Conservation (phyloP, 2,329 filamentous ascomycete species). For the Nigrospora oryzae region DNA sequence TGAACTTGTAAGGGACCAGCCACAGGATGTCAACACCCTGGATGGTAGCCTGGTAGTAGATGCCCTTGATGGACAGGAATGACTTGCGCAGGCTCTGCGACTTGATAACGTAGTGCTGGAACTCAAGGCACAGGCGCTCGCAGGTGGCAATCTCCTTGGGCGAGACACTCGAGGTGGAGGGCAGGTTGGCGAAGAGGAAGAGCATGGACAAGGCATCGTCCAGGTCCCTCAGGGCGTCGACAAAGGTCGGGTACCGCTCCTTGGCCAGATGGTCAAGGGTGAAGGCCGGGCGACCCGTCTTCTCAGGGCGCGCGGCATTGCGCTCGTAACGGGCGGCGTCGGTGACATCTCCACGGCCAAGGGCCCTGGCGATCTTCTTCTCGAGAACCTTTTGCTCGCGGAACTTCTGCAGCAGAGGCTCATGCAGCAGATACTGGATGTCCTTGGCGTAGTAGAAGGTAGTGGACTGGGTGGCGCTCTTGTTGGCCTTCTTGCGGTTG, state of each 20-base stretch:
- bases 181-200: constrained; percentile 94
- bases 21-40: constrained; percentile 95
- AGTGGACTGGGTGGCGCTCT: constrained; percentile 80
- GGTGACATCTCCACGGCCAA: constrained; percentile 83
- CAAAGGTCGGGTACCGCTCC: constrained; percentile 95
- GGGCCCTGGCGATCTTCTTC: constrained; percentile 92
- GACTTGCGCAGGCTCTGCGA: constrained; percentile 90
- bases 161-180: constrained; percentile 80
- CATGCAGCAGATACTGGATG: constrained; percentile 96
- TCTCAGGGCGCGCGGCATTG: constrained; percentile 82
- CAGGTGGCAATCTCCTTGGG: constrained; percentile 94
- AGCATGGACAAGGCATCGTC: constrained; percentile 96
- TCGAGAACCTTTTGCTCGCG: constrained; percentile 93
- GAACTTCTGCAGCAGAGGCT: constrained; percentile 89
- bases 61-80: constrained; percentile 97
- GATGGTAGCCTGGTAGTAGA: constrained; percentile 97
- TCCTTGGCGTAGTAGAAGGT: constrained; percentile 93
- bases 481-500: constrained; percentile 94
- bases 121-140: constrained; percentile 87
- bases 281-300: constrained; percentile 81
- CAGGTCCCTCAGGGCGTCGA: constrained; percentile 86
- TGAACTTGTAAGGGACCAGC: constrained; percentile 97
- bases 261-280: constrained; percentile 95
- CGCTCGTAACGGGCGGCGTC: constrained; percentile 81
- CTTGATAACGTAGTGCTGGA: constrained; percentile 93